Evolutionary conservation across 2,329 filamentous ascomycete species (phyloP), one percentile per base, ranked within the genome.

Genomic region (Colletotrichum chrysophilum): DNA sequence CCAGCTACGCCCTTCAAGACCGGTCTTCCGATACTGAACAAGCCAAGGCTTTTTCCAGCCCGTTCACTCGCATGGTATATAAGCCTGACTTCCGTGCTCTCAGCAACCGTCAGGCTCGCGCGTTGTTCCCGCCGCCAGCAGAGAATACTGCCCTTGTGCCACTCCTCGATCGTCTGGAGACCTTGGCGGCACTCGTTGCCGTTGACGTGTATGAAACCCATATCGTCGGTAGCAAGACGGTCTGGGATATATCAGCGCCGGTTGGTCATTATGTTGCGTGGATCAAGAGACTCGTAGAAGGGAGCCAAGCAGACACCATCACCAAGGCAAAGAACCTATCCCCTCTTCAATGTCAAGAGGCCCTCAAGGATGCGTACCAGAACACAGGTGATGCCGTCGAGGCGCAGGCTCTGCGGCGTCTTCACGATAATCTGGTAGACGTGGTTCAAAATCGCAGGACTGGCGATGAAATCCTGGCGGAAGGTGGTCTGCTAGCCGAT

Each of bases 381-480:
- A 30, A 28, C 4, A 1, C 14, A n/a, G 26, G 26, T 4, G 26
- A 58, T 0, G 5, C n/a, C 4, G 3, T 58, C 2, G 55, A 58
- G 24, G 55, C 1, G 1, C 8, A 58, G 7, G 24, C 55, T 1
- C 26, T 58, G 9, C 55, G 21, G 9, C 55, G 55, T 18, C 55
- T 58, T 9, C 55, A 28, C 3, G 7, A 58, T 26, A 58, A 30
- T 4, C 13, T 58, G 24, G 21, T 0, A 28, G 55, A 58, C 0
- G 10, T 58, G 13, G 0, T 58, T 16, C 55, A 58, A 0, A 58
- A 0, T 0, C 55, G 55, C 2, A 26, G 16, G 4, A 58, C 26
- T 16, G 55, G 55, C 6, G 55, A 58, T 14, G 55, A 58, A 28
- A 30, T 58, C 5, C 55, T 58, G 7, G 55, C 24, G 8, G 14